A percentile compares a stretch with the other conserved stretches of the same genome.
Conservation (phyloP, 129 eudicot genomes). For the Smallanthus sonchifolius region DNA sequence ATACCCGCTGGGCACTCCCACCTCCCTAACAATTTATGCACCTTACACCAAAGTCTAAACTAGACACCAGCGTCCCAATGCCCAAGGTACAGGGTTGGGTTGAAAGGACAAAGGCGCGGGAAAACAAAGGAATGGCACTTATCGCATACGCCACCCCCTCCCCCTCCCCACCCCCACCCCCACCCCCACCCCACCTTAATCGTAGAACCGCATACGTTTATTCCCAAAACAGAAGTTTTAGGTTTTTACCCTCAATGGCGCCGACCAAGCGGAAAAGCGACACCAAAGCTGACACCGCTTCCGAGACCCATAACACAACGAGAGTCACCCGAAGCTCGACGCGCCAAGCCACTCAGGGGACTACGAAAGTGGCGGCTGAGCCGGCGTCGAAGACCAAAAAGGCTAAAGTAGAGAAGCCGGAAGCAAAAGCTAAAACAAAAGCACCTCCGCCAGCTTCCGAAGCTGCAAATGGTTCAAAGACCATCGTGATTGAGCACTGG, state of each 20-base stretch:
- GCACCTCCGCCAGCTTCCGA: not conserved
- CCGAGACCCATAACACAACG: conserved; percentile 10
- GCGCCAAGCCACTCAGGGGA: conserved; percentile 13
- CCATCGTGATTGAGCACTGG: conserved; percentile 56
- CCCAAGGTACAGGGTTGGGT: no score
- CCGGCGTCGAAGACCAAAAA: conserved; percentile 26
- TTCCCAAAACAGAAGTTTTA: no score
- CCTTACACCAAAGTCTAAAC: no score
- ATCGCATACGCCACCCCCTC: no score
- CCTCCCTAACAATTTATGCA: no score
- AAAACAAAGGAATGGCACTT: no score
- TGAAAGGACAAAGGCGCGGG: no score
- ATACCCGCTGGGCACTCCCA: no score
- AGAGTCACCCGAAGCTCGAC: conserved; percentile 37
- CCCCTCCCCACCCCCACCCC: no score
- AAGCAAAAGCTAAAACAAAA: conserved; percentile 17
- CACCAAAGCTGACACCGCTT: not conserved
- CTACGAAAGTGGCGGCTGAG: conserved; percentile 2
- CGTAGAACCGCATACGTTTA: no score
- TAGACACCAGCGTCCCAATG: no score
- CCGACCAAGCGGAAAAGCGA: conserved; percentile 15
- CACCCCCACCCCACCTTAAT: no score
- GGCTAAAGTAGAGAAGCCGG: conserved; percentile 7
- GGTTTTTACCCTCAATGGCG: not conserved
- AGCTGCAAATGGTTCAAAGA: conserved; percentile 25